Base-by-base conservation (phyloP, 169 alveolate species). In the Cryptosporidium meleagridis region DNA sequence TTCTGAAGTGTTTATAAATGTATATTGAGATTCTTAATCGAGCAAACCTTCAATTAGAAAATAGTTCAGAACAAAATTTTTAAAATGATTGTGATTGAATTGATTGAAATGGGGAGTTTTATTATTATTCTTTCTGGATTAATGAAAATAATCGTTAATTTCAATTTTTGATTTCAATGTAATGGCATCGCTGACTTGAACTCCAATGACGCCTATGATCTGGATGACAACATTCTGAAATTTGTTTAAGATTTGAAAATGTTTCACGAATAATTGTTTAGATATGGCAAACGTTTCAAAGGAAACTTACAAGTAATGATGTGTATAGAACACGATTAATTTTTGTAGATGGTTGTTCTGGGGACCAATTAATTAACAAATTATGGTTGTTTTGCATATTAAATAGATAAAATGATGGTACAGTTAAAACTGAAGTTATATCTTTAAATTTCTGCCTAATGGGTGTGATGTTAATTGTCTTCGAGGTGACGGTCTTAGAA, bases 301-400 rank as follows among this genome's bases (percentile, higher is more conserved):
- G 2, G 29, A 4, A 51, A 48, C 85, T 73, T 58, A 73, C 86
- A 35, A 48, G 61, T 29, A 73, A 59, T 33, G 58, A 31, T 73
- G 86, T 37, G 70, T 73, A 73, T 10, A 55, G 14, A 18, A 73
- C 86, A n/a, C 70, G 68, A 33, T 59, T 73, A 8, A n/a, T 39
- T 33, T 37, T 73, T 52, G 86, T 73, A 9, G n/a, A 23, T 7
- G 70, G 21, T 41, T 73, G 86, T 10, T 73, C 86, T 5, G 86
- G 86, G 14, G 86, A 73, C 86, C 86, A 73, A 35, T 73, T 55
- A 31, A 73, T 73, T 23, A 73, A 44, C 10, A 73, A 3, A 73
- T 14, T 37, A 35, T 73, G 51, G 9, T 55, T 33, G 31, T 73
- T 62, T 59, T 73, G 70, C 86, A 73, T 14, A 14, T 73, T 73